Percentiles rank a stretch among this genome's conserved stretches.
Conservation (phyloP, 805 yeast genomes). For the Saturnispora hagleri region DNA sequence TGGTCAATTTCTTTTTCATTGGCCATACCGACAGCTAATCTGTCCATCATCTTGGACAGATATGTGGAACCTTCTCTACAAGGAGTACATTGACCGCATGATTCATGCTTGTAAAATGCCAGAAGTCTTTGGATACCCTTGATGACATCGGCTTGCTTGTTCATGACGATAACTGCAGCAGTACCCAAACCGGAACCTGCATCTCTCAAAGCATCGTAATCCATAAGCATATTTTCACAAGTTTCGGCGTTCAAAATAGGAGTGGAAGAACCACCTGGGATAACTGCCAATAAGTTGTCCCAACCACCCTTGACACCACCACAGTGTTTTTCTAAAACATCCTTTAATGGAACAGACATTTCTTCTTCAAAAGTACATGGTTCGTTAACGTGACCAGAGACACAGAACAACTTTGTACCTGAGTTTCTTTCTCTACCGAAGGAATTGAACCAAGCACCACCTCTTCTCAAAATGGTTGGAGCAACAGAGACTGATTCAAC, state of each 20-base stretch:
- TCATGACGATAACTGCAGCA: slow-evolving; percentile 88
- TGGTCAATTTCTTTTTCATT: slow-evolving; percentile 72
- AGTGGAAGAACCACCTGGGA: slow-evolving; percentile 88
- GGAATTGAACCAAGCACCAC: slow-evolving; percentile 77
- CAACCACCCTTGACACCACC: slow-evolving; percentile 90
- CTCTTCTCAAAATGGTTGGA: slow-evolving; percentile 82
- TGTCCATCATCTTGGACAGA: slow-evolving; percentile 75
- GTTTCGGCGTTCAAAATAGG: slow-evolving; percentile 65
- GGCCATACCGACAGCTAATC: slow-evolving; percentile 74
- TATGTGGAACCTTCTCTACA: slow-evolving; percentile 92
- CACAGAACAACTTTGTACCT: slow-evolving; percentile 78
- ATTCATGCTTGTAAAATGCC: slow-evolving; percentile 82
- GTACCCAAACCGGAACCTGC: slow-evolving; percentile 86
- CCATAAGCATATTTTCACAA: slow-evolving; percentile 71
- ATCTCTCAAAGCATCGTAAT: slow-evolving; percentile 77
- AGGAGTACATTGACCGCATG: slow-evolving; percentile 93
- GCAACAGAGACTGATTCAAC: slow-evolving; percentile 89
- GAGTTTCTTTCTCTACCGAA: slow-evolving; percentile 80
- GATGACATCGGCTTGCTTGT: slow-evolving; percentile 75
- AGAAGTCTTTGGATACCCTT: slow-evolving; percentile 81
- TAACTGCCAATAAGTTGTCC: slow-evolving; percentile 81
- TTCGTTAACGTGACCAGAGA: slow-evolving; percentile 84
- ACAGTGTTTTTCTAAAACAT: slow-evolving; percentile 78
- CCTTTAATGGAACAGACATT: slow-evolving; percentile 81
- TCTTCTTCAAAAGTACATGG: slow-evolving; percentile 93